Percentiles rank a stretch among this genome's conserved stretches.
Evolutionary conservation across 2,329 filamentous ascomycete genomes (phyloP).

Genomic region (Coniochaeta sp.): DNA sequence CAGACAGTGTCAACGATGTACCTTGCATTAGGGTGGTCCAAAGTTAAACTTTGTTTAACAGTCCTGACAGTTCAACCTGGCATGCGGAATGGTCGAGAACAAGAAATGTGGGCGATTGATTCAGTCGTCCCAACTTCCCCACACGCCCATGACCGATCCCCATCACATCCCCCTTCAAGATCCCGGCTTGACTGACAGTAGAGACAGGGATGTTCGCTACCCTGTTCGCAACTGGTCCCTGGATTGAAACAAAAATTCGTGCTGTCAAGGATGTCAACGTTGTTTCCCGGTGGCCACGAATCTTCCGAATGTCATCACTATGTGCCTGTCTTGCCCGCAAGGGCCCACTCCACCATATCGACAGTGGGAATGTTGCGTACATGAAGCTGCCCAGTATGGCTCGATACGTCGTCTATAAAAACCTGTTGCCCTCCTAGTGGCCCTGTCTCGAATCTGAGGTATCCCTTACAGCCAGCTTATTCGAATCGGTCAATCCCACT

Average conservation of each 20-base stretch:
- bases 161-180: not conserved
- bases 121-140: not conserved
- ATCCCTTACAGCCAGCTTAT: not conserved
- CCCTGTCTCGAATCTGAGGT: not conserved
- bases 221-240: not conserved
- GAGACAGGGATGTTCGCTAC: not conserved
- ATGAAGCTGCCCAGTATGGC: not conserved
- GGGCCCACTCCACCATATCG: not conserved
- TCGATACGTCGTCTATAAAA: not conserved
- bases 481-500: not conserved
- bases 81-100: not conserved
- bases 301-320: not conserved
- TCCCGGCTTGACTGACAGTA: not conserved
- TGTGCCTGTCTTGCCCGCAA: not conserved
- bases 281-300: not conserved
- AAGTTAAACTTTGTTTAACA: not conserved
- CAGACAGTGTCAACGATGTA: not conserved
- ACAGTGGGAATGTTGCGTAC: not conserved
- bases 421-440: not conserved
- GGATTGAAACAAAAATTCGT: not conserved
- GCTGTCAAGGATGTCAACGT: not conserved
- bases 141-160: not conserved
- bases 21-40: not conserved
- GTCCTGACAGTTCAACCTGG: not conserved
- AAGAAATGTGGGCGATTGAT: not conserved